Conservation (phyloP, 2,329 filamentous ascomycete genomes). For the Magnaporthiopsis rhizophila region DNA sequence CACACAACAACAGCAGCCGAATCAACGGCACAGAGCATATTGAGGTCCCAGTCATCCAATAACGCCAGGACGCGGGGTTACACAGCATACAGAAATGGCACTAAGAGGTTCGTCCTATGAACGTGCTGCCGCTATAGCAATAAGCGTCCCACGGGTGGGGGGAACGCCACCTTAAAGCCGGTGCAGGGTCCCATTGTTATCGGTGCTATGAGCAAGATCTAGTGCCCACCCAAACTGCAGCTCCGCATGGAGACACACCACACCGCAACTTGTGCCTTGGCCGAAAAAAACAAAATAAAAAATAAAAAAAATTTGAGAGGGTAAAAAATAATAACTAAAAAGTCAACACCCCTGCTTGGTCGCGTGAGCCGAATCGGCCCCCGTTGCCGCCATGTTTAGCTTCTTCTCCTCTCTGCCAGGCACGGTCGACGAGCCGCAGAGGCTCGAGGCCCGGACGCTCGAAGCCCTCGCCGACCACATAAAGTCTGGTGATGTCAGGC, state of each 20-base stretch:
- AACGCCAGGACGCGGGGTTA: background rate
- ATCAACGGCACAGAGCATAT: background rate
- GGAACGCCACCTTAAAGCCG: background rate
- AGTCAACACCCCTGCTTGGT: background rate
- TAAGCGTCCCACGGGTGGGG: too few relatives aligned
- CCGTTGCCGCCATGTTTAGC: background rate
- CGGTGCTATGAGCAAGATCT: background rate
- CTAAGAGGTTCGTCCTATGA: background rate
- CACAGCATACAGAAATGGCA: background rate
- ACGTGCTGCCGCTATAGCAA: too few relatives aligned
- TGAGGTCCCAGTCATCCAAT: background rate
- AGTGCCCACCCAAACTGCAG: background rate
- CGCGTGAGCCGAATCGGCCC: background rate
- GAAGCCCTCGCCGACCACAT: constrained; percentile 75
- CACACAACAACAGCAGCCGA: too few relatives aligned
- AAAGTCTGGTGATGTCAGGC: constrained; percentile 54
- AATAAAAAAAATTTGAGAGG: too few relatives aligned
- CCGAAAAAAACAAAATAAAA: background rate
- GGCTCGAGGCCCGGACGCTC: constrained; percentile 60
- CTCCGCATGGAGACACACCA: background rate
- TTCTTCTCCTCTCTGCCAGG: background rate
- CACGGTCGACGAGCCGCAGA: constrained; percentile 36
- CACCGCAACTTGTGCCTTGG: background rate
- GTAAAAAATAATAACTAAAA: too few relatives aligned
- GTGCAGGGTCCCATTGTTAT: background rate